A percentile compares a stretch with the other conserved stretches of the same genome.
Evolutionary conservation across 352 stramenopile genomes (phyloP).

Genomic region (Phytopythium aichiense): DNA sequence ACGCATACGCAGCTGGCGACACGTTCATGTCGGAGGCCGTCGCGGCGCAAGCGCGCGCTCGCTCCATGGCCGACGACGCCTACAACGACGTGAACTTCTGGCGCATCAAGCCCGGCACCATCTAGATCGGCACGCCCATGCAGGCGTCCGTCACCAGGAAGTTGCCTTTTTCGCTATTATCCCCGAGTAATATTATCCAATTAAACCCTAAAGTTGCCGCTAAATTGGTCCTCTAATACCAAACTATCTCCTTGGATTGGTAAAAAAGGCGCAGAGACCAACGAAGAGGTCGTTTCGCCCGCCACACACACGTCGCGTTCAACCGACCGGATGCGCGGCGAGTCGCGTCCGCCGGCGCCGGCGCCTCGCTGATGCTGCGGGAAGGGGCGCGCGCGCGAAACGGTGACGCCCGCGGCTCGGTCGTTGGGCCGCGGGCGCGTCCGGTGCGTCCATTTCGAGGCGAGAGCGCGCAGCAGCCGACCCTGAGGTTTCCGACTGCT

Average conservation of each 20-base stretch:
- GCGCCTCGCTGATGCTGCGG: background rate
- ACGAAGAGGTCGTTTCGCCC: background rate
- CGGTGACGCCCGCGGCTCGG: background rate
- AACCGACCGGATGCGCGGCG: background rate
- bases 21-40: slow-evolving; percentile 51
- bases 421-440: background rate
- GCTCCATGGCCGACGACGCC: slow-evolving; percentile 66
- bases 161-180: slow-evolving; percentile 3
- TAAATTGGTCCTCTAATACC: background rate
- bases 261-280: background rate
- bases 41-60: slow-evolving; percentile 39
- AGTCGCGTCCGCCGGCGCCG: background rate
- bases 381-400: background rate
- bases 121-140: background rate
- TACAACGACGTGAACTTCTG: slow-evolving; percentile 89
- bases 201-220: background rate
- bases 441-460: background rate
- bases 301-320: background rate
- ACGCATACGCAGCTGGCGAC: slow-evolving; percentile 9
- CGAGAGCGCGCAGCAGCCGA: background rate
- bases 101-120: slow-evolving; percentile 51
- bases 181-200: background rate
- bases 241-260: background rate
- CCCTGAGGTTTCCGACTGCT: too few relatives aligned
- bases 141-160: background rate